These are phyloP conservation scores for Agaricus blazei DNA, from an alignment of 768 basidiomycete genomes.

Conservation along the genomic window DNA sequence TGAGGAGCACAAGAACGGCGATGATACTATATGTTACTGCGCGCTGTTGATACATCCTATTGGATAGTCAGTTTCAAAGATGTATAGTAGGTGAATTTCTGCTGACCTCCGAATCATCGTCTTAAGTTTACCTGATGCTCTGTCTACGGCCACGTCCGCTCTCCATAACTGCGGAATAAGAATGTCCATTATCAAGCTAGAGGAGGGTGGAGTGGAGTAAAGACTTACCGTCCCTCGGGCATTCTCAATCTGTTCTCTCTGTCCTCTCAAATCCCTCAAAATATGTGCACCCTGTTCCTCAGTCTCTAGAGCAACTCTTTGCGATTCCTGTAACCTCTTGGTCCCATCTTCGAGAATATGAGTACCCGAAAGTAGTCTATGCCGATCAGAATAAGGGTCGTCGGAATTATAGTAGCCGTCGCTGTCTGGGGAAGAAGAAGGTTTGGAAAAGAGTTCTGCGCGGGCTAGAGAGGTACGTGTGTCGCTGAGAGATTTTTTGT, in stretches of 20 bases:
- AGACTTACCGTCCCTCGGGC: constrained; percentile 76
- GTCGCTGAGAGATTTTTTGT: constrained; percentile 81
- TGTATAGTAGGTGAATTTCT: neutral
- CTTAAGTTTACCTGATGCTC: constrained; percentile 87
- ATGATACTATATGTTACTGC: constrained; percentile 86
- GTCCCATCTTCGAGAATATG: constrained; percentile 79
- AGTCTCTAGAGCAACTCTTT: constrained; percentile 91
- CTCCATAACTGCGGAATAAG: constrained; percentile 55
- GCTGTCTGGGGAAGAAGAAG: constrained; percentile 19
- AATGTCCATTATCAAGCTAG: neutral
- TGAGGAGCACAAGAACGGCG: constrained; percentile 76
- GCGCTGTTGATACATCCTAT: constrained; percentile 96
- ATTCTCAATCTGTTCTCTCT: constrained; percentile 94
- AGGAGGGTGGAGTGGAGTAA: neutral
- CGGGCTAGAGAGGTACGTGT: constrained; percentile 66
- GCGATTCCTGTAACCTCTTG: constrained; percentile 81
- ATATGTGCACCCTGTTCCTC: constrained; percentile 96
- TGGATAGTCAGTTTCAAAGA: constrained; percentile 4
- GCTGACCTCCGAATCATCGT: constrained; percentile 93
- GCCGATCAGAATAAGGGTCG: constrained; percentile 82
- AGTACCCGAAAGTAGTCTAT: constrained; percentile 76
- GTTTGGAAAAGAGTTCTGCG: constrained; percentile 67
- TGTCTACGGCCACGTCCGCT: constrained; percentile 86
- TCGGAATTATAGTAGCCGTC: constrained; percentile 49
- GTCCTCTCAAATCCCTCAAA: constrained; percentile 72